Base-by-base conservation (phyloP, 495 filamentous ascomycete species). In the Penicillium nucicola region DNA sequence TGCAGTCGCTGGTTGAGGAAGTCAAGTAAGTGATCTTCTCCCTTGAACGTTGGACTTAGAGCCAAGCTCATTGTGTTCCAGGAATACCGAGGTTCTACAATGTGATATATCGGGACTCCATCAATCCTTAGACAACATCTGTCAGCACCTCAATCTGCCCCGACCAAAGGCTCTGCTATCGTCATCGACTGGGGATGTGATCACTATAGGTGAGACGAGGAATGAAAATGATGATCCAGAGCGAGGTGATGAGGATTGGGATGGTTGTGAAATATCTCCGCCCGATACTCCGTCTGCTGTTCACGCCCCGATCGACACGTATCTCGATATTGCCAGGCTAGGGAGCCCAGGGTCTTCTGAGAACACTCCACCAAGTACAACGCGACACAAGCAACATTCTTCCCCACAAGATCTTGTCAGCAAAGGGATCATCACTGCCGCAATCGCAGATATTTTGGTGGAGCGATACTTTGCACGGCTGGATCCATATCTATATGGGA, bases 401-500 rank as follows among this genome's bases (percentile, higher is more conserved):
- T n/a, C 38, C 36, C 45, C 54, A 22, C 46, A 67, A 23, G 73
- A 77, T 42, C 67, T 77, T 43, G 65, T 77, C 52, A 64, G 55
- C 13, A 65, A 62, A 37, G 68, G 67, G 10, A 50, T 69, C n/a
- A 56, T 75, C 13, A 65, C 44, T 31, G 17, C 59, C 0, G 58
- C 62, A 22, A 59, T 69, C 15, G 70, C 70, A 14, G 67, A 72
- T 36, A 52, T 45, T 5, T 56, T 72, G 20, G 62, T 72, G 1
- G 61, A 68, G 18, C 51, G 64, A 30, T 76, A 76, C 46, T 59
- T 69, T 22, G 68, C 70, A 10, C 62, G 65, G 7, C 62, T 75
- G 1, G 73, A 76, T 42, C 68, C 70, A 19, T 76, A 73, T 44
- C 63, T 75, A 0, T 77, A 74, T 50, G 64, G 67, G 2, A 69